Evolutionary conservation across 2,329 filamentous ascomycete genomes (phyloP), one percentile per base, ranked within the genome.

Genomic region (Tolypocladium inflatum): DNA sequence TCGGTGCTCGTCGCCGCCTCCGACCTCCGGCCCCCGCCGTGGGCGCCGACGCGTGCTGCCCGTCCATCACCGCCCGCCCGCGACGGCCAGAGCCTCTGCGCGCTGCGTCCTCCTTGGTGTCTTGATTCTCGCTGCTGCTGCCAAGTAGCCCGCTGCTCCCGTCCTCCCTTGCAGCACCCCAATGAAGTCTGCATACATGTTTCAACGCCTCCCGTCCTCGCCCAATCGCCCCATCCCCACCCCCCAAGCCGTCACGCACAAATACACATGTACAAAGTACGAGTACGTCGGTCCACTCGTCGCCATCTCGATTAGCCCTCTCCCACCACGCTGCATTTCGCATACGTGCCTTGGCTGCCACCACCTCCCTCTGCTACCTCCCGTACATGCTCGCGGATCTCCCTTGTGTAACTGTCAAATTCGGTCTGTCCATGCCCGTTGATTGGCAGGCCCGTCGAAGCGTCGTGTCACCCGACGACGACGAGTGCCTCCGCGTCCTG

Each of bases 391-490:
- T 39, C 21, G 13, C 37, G 30, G 35, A 54, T 41, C 35, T 52
- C 30, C 38, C 33, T 23, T 48, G 57, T 53, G 58, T 33, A 21
- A 23, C 39, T 54, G 61, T 57, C 60, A 63, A 63, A 60, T 62
- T 62, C 67, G 68, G 68, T 69, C 63, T 65, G 60, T 43, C 55
- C 45, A 61, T 57, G 62, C 57, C 52, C 53, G 19, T 59, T 67
- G 60, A 68, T 70, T 68, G 66, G 67, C 37, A 42, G 10, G 43
- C 37, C 39, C 23, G 33, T 17, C 39, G 21, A 19, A 11, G 45
- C 19, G 33, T 59, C n/a, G 37, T 33, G 56, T 55, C 37, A 51
- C 35, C 38, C 57, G 39, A 54, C 35, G 7, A 9, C 30, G 30
- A n/a, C 37, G 21, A 52, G 10, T 41, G 33, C 53, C 37, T 41